phyloP scores from a whole-genome alignment of 2,329 filamentous ascomycete genomes.

The Claviceps sp. region DNA sequence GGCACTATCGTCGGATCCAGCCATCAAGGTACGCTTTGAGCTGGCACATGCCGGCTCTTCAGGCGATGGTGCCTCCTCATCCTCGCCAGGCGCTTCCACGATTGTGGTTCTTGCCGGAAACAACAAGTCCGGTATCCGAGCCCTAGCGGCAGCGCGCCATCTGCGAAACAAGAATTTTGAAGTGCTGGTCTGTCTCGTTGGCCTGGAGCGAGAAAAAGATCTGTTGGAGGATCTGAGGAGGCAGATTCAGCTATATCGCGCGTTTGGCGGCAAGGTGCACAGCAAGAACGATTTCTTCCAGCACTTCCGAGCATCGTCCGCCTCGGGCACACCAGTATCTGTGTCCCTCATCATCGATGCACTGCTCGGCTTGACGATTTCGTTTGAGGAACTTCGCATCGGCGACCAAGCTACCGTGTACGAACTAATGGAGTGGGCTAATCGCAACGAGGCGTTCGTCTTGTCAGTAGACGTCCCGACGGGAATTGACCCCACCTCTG shows the following conservation, averaged over 20 bases:
- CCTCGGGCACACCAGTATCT: slow-evolving; percentile 30
- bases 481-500: slow-evolving; percentile 69
- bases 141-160: slow-evolving; percentile 75
- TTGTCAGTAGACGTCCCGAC: slow-evolving; percentile 85
- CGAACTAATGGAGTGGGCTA: slow-evolving; percentile 87
- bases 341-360: slow-evolving; percentile 81
- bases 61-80: slow-evolving; percentile 12
- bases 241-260: slow-evolving; percentile 73
- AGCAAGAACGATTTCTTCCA: slow-evolving; percentile 49
- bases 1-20: slow-evolving; percentile 49
- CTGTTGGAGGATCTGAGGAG: slow-evolving; percentile 67
- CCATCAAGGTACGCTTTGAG: slow-evolving; percentile 38
- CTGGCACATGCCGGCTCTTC: slow-evolving; percentile 27
- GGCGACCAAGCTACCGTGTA: slow-evolving; percentile 75
- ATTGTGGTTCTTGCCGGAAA: slow-evolving; percentile 85
- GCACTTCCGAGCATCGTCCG: slow-evolving; percentile 35
- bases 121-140: slow-evolving; percentile 75
- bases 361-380: slow-evolving; percentile 70
- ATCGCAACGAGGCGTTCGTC: slow-evolving; percentile 70
- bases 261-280: slow-evolving; percentile 63
- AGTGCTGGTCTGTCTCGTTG: slow-evolving; percentile 71
- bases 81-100: slow-evolving; percentile 20
- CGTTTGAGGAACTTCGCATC: slow-evolving; percentile 76
- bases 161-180: slow-evolving; percentile 71
- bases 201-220: slow-evolving; percentile 70